Percentiles rank a stretch among this genome's conserved stretches.
Conservation (phyloP, 2,329 filamentous ascomycete species). For the Periconia digitata region DNA sequence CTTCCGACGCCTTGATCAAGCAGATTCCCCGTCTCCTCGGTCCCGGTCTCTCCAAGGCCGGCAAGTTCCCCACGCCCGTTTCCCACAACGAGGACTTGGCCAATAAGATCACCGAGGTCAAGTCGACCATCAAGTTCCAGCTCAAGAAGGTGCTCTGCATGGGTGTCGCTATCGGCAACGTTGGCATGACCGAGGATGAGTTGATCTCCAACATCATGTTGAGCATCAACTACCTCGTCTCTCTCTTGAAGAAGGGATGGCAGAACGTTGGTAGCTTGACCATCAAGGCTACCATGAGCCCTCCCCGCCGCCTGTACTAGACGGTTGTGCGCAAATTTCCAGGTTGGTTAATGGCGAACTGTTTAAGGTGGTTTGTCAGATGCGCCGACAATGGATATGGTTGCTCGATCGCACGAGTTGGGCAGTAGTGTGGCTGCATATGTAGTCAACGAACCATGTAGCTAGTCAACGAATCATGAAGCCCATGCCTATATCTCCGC, state of each 20-base stretch:
- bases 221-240: constrained; percentile 99
- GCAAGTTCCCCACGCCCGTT: constrained; percentile 99
- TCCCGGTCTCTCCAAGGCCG: constrained; percentile 66
- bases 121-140: constrained; percentile 99
- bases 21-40: constrained; percentile 99
- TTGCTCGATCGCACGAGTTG: constrained; percentile 12
- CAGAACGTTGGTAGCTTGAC: constrained; percentile 99
- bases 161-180: constrained; percentile 98
- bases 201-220: constrained; percentile 99
- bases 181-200: constrained; percentile 95
- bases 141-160: constrained; percentile 99
- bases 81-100: constrained; percentile 93
- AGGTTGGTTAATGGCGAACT: constrained; percentile 16
- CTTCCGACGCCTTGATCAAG: constrained; percentile 97
- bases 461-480: constrained; percentile 34
- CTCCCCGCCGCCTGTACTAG: constrained; percentile 97
- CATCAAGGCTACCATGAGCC: constrained; percentile 99
- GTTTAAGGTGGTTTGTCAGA: not conserved
- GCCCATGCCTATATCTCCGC: constrained; percentile 17
- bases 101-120: constrained; percentile 98
- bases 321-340: constrained; percentile 19
- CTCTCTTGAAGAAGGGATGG: constrained; percentile 99
- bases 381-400: constrained; percentile 8
- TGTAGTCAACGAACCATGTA: constrained; percentile 36
- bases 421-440: constrained; percentile 38